These are phyloP conservation scores for Carex scoparia DNA, from an alignment of 176 grass and related monocot species.

Conservation along the genomic window DNA sequence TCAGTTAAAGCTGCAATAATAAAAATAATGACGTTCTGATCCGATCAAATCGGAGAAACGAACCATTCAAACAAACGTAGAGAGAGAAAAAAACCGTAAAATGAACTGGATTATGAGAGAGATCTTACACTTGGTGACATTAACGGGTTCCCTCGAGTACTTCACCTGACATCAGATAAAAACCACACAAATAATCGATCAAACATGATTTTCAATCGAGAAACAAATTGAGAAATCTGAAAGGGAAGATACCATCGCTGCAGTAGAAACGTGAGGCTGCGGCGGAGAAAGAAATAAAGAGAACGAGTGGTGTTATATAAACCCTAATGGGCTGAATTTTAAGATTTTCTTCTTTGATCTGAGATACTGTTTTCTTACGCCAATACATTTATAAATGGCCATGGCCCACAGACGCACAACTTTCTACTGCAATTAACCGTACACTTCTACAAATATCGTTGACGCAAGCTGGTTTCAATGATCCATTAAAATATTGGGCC, in stretches of 20 bases:
- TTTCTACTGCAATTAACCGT: too few relatives aligned
- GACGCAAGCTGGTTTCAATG: too few relatives aligned
- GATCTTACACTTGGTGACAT: slow-evolving; percentile 70
- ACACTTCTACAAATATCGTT: too few relatives aligned
- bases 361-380: too few relatives aligned
- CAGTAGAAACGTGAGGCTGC: slow-evolving; percentile 11
- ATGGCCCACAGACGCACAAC: too few relatives aligned
- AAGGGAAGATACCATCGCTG: slow-evolving; percentile 30
- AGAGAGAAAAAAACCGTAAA: background rate
- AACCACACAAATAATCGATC: background rate
- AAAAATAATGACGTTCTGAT: background rate
- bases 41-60: background rate
- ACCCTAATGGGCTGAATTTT: too few relatives aligned
- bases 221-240: background rate
- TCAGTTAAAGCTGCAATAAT: background rate
- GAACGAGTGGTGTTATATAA: too few relatives aligned
- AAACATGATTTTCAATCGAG: background rate
- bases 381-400: too few relatives aligned
- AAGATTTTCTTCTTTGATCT: background rate
- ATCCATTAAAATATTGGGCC: too few relatives aligned
- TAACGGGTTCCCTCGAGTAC: slow-evolving; percentile 58
- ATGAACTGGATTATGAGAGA: background rate
- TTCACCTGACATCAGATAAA: slow-evolving; percentile 41
- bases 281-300: background rate
- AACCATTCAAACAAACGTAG: background rate